phyloP scores from a whole-genome alignment of 1,284 basidiomycete species.

The Irpex rosettiformis region DNA sequence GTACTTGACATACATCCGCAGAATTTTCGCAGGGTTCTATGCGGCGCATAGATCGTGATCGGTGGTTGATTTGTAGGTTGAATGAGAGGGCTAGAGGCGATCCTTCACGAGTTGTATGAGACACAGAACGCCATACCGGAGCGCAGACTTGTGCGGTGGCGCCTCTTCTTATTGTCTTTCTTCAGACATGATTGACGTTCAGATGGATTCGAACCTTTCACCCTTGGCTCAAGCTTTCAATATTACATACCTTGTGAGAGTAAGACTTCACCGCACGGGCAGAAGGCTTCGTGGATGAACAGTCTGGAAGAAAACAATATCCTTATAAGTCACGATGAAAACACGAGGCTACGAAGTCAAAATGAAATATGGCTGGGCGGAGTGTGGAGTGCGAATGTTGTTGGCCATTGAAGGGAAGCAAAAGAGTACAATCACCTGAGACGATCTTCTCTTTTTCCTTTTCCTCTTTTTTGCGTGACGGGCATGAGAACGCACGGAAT shows the following conservation, averaged over 20 bases:
- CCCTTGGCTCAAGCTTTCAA: background rate
- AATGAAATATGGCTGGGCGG: background rate
- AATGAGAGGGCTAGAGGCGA: background rate
- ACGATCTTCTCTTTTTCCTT: conserved; percentile 1
- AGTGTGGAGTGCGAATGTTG: conserved; percentile 1
- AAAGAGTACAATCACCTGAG: background rate
- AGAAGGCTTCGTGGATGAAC: background rate
- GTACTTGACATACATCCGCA: background rate
- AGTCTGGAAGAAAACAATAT: background rate
- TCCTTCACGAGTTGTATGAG: background rate
- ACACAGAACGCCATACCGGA: background rate
- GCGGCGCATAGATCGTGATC: background rate
- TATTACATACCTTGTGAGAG: background rate
- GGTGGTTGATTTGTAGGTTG: background rate
- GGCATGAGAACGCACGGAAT: background rate
- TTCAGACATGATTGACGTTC: background rate
- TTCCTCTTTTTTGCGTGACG: background rate
- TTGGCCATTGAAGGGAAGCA: background rate
- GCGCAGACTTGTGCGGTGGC: background rate
- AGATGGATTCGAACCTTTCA: background rate
- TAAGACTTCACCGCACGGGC: background rate
- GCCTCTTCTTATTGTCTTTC: background rate
- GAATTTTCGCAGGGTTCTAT: background rate
- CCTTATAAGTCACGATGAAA: background rate
- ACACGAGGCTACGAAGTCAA: conserved; percentile 5